phyloP scores from a whole-genome alignment of 129 eudicot species.

The Arctium lappa region DNA sequence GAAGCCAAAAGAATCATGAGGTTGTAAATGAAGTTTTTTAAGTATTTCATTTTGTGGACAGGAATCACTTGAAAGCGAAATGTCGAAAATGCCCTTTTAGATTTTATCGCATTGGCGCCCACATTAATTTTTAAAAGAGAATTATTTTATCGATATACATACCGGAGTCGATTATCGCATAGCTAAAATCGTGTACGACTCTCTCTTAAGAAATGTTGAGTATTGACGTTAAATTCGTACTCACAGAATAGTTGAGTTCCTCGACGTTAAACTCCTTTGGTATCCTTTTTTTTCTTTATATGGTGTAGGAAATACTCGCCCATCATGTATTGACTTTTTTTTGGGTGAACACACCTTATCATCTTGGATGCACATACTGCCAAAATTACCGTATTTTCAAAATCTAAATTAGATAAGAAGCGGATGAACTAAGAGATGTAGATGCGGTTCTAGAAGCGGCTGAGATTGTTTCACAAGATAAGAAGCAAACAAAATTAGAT shows the following conservation, averaged over 20 bases:
- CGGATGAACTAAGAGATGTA: not conserved
- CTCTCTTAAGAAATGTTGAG: not conserved
- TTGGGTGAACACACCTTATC: not conserved
- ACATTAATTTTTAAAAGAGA: not conserved
- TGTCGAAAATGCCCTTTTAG: slow-evolving; percentile 21
- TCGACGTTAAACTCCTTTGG: not conserved
- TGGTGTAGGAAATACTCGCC: not conserved
- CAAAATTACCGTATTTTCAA: not conserved
- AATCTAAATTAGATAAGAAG: not conserved
- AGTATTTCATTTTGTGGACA: slow-evolving; percentile 18
- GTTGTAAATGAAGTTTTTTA: not conserved
- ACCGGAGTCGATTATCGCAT: not conserved
- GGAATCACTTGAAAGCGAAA: slow-evolving; percentile 12
- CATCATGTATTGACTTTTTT: not conserved
- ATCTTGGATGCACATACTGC: not conserved
- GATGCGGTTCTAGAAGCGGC: not conserved
- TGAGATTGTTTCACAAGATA: not conserved
- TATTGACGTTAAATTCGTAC: not conserved
- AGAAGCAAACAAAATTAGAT: no score
- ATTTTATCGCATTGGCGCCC: not conserved
- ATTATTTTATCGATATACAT: not conserved
- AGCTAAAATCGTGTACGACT: not conserved
- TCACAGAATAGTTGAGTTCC: not conserved
- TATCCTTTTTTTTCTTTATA: not conserved
- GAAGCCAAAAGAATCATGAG: not conserved